These are phyloP conservation scores for Leishmania amazonensis DNA, from an alignment of 208 protist species.

Conservation along the genomic window DNA sequence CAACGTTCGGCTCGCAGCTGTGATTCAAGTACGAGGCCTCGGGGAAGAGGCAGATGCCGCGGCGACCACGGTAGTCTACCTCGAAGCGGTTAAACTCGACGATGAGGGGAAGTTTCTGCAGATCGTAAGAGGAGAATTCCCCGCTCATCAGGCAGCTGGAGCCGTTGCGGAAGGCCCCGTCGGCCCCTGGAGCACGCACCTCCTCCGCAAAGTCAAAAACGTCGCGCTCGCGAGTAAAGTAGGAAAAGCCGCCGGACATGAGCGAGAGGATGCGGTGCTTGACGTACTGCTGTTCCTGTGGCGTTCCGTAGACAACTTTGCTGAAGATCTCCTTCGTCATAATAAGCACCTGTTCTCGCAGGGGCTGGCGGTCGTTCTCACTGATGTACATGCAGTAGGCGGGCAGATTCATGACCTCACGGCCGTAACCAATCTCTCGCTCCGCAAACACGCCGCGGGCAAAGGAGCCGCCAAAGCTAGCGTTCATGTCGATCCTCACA, in stretches of 20 bases:
- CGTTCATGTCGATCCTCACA: conserved; percentile 76
- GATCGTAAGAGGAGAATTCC: conserved; percentile 81
- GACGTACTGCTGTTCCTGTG: conserved; percentile 71
- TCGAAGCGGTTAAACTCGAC: conserved; percentile 89
- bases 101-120: conserved; percentile 85
- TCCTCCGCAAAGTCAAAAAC: conserved; percentile 87
- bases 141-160: conserved; percentile 70
- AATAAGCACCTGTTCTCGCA: conserved; percentile 75
- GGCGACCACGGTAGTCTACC: conserved; percentile 77
- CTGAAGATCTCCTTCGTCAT: conserved; percentile 79
- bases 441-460: conserved; percentile 76
- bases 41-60: conserved; percentile 81
- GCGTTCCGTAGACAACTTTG: conserved; percentile 57
- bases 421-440: conserved; percentile 78
- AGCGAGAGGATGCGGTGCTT: conserved; percentile 75
- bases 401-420: conserved; percentile 82
- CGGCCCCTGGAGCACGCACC: conserved; percentile 59
- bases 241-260: conserved; percentile 84
- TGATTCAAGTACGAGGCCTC: conserved; percentile 88
- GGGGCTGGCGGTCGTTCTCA: conserved; percentile 47
- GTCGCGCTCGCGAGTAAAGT: conserved; percentile 86
- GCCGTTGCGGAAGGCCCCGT: conserved; percentile 64
- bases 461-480: conserved; percentile 72
- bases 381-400: conserved; percentile 82
- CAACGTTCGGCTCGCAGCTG: conserved; percentile 84